Evolutionary conservation across 2,329 filamentous ascomycete genomes (phyloP).

Genomic region (Monilinia aucupariae): DNA sequence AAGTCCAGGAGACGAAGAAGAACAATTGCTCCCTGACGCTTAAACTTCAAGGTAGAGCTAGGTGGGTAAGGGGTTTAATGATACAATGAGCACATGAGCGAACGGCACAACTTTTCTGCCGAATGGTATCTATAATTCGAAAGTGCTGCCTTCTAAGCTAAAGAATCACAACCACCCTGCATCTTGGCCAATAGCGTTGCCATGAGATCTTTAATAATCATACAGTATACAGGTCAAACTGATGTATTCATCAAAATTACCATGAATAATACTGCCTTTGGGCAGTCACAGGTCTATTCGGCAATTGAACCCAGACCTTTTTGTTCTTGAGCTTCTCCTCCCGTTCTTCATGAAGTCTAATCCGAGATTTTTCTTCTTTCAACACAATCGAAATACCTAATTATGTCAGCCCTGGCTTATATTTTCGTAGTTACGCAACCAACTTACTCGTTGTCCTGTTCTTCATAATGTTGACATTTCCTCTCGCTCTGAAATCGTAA

Average conservation of each 20-base stretch:
- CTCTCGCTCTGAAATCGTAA: slow-evolving; percentile 70
- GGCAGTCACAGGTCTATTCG: slow-evolving; percentile 75
- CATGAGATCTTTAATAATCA: slow-evolving; percentile 2
- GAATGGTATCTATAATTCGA: background rate
- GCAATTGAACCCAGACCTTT: slow-evolving; percentile 81
- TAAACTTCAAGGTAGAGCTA: background rate
- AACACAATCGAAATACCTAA: slow-evolving; percentile 71
- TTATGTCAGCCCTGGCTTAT: slow-evolving; percentile 15
- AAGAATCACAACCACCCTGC: background rate
- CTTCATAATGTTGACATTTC: slow-evolving; percentile 60
- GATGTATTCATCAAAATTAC: slow-evolving; percentile 45
- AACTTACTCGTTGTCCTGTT: slow-evolving; percentile 71
- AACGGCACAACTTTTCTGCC: background rate
- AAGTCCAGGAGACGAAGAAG: slow-evolving; percentile 17
- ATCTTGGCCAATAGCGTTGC: background rate
- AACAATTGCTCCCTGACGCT: slow-evolving; percentile 13
- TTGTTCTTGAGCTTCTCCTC: slow-evolving; percentile 68
- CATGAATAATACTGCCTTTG: slow-evolving; percentile 90
- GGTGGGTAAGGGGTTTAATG: background rate
- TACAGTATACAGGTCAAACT: slow-evolving; percentile 11
- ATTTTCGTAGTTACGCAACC: slow-evolving; percentile 37
- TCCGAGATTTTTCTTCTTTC: slow-evolving; percentile 89
- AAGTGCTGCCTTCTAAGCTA: background rate
- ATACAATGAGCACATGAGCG: background rate
- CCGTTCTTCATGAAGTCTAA: slow-evolving; percentile 73